Percentiles rank a stretch among this genome's conserved stretches.
Evolutionary conservation across 202 grass and related monocot genomes (phyloP).

Genomic region (Musa balbisiana): DNA sequence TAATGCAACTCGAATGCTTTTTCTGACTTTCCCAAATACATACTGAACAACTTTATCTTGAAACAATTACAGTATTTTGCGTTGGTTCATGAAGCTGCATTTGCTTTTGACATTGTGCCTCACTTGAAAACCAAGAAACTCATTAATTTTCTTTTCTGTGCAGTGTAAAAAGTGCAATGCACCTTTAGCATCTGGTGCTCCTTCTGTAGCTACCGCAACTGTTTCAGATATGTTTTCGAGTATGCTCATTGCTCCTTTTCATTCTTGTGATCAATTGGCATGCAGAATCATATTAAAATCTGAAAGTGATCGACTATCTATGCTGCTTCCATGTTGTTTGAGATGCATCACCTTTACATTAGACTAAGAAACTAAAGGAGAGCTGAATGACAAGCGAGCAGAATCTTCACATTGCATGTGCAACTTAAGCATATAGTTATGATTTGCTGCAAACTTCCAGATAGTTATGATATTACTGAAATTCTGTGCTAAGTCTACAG

Average conservation of each 20-base stretch:
- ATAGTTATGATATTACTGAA: not conserved
- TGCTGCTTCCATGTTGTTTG: not conserved
- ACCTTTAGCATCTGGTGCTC: conserved; percentile 46
- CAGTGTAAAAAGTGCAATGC: conserved; percentile 94
- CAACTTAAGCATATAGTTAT: not conserved
- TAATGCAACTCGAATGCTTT: too few species aligned
- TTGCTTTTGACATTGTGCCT: not conserved
- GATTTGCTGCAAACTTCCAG: not conserved
- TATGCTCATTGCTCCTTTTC: conserved; percentile 17
- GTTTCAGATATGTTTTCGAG: conserved; percentile 62
- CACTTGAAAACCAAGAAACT: not conserved
- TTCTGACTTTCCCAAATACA: too few species aligned
- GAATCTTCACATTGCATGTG: not conserved
- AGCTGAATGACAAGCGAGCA: not conserved
- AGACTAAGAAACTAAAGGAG: not conserved
- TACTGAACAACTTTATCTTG: too few species aligned
- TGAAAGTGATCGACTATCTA: not conserved
- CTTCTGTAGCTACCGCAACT: conserved; percentile 47
- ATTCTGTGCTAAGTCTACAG: too few species aligned
- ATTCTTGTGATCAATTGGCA: not conserved
- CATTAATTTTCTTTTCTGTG: conserved; percentile 19
- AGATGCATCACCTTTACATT: not conserved
- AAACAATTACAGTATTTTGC: not conserved
- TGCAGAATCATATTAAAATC: not conserved
- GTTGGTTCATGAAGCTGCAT: not conserved